phyloP scores from a whole-genome alignment of 371 early-diverging fungal species.

The Ordospora colligata region DNA sequence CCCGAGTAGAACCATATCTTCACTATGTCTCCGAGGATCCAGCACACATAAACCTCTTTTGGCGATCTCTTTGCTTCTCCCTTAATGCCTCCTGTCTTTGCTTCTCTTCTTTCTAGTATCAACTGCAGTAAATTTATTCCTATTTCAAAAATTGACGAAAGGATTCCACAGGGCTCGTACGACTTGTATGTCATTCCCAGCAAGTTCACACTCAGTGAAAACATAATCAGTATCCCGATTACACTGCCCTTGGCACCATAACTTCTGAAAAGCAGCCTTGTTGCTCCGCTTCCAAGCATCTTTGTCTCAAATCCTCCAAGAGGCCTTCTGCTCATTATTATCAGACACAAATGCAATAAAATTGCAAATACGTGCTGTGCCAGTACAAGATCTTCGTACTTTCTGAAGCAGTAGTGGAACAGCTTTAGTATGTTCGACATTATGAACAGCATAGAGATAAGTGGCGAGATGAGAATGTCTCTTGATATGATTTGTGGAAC shows the following conservation, averaged over 20 bases:
- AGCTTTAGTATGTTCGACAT: constrained; percentile 46
- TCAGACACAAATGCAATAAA: constrained; percentile 42
- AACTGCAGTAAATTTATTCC: constrained; percentile 42
- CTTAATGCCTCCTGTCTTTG: neutral
- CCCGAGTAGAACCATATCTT: constrained; percentile 39
- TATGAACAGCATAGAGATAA: constrained; percentile 46
- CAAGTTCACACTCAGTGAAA: constrained; percentile 1
- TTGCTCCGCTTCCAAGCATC: constrained; percentile 18
- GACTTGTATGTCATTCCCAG: neutral
- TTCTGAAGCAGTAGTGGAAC: constrained; percentile 24
- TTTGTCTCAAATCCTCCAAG: constrained; percentile 30
- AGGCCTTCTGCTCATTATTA: constrained; percentile 24
- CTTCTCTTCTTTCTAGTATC: constrained; percentile 32
- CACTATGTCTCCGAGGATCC: constrained; percentile 52
- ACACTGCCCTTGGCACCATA: constrained; percentile 9
- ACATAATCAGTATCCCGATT: neutral
- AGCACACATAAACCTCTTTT: constrained; percentile 47
- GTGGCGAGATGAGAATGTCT: constrained; percentile 39
- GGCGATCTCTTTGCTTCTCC: constrained; percentile 22
- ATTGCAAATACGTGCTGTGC: constrained; percentile 41
- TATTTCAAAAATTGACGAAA: constrained; percentile 41
- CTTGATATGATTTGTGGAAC: constrained; percentile 49
- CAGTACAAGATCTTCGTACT: constrained; percentile 15
- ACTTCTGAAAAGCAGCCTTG: neutral
- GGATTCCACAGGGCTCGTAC: constrained; percentile 19